Conservation (phyloP, 768 basidiomycete genomes). For the Wakefieldia striispora region DNA sequence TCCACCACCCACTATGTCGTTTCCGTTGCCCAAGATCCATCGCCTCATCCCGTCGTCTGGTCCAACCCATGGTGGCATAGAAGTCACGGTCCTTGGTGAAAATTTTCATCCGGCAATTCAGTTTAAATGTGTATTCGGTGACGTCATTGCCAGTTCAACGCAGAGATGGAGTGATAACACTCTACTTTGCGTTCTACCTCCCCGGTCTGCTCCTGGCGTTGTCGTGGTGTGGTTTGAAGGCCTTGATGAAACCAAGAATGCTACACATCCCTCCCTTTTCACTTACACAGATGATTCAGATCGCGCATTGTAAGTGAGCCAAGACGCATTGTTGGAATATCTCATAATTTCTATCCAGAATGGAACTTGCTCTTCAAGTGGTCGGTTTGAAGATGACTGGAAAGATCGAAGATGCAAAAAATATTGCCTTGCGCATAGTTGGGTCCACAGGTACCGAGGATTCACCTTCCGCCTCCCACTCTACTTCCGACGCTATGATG, state of each 20-base stretch:
- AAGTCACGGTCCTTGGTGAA: slow-evolving; percentile 89
- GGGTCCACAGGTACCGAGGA: slow-evolving; percentile 62
- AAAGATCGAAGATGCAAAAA: slow-evolving; percentile 89
- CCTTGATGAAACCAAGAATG: slow-evolving; percentile 57
- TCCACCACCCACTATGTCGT: slow-evolving; percentile 43
- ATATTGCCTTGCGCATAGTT: slow-evolving; percentile 91
- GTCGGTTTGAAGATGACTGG: slow-evolving; percentile 97
- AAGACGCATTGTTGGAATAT: slow-evolving; percentile 1
- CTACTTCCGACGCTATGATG: slow-evolving; percentile 46
- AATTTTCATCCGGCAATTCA: slow-evolving; percentile 79
- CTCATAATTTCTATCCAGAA: slow-evolving; percentile 45
- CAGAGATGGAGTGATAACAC: slow-evolving; percentile 93
- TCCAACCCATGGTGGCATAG: slow-evolving; percentile 89
- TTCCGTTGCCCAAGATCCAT: slow-evolving; percentile 72
- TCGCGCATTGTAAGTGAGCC: slow-evolving; percentile 68
- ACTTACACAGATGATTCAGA: slow-evolving; percentile 92
- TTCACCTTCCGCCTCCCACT: slow-evolving; percentile 34
- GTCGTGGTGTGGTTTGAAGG: slow-evolving; percentile 91
- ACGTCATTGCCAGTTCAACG: slow-evolving; percentile 74
- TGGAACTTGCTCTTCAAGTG: slow-evolving; percentile 94
- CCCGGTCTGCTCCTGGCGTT: slow-evolving; percentile 74
- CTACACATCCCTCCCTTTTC: slow-evolving; percentile 61
- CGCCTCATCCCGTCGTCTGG: slow-evolving; percentile 82
- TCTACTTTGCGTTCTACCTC: slow-evolving; percentile 87
- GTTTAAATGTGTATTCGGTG: slow-evolving; percentile 84